Percentiles rank a stretch among this genome's conserved stretches.
These are phyloP conservation scores for Coemansia sp. DNA, from an alignment of 192 early-diverging fungal genomes.

Conservation along the genomic window DNA sequence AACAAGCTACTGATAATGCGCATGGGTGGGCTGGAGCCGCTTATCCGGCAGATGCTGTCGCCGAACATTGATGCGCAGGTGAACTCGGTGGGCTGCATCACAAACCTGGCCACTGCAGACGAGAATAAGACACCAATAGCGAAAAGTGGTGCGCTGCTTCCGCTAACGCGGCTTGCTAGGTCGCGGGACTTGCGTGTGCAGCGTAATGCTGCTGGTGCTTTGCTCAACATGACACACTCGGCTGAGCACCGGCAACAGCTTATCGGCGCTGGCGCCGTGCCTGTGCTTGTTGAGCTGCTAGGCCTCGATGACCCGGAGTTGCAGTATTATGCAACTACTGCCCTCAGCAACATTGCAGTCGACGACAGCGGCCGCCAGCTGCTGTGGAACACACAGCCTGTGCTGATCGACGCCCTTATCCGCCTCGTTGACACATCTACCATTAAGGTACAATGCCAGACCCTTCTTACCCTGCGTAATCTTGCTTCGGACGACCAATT, in stretches of 20 bases:
- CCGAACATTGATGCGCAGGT: constrained; percentile 88
- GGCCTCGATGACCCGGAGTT: constrained; percentile 77
- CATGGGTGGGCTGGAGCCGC: constrained; percentile 77
- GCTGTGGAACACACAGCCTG: constrained; percentile 69
- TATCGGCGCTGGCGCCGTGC: constrained; percentile 78
- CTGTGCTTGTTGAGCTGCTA: constrained; percentile 76
- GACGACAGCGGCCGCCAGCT: constrained; percentile 68
- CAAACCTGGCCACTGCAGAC: constrained; percentile 84
- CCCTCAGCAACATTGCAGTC: constrained; percentile 86
- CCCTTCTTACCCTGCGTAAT: constrained; percentile 82
- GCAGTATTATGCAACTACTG: constrained; percentile 88
- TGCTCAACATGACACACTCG: constrained; percentile 91
- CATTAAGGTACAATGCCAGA: constrained; percentile 84
- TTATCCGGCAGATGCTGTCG: constrained; percentile 83
- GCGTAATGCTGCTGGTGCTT: constrained; percentile 85
- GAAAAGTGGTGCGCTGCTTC: constrained; percentile 74
- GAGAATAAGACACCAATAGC: constrained; percentile 89
- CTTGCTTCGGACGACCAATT: constrained; percentile 79
- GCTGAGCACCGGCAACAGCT: constrained; percentile 79
- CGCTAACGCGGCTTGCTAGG: constrained; percentile 69
- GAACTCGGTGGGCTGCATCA: constrained; percentile 93
- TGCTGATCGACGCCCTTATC: constrained; percentile 74
- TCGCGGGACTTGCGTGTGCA: constrained; percentile 83
- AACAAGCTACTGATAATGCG: constrained; percentile 86
- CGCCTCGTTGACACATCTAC: constrained; percentile 73